These are phyloP conservation scores for Schizophyllum commune DNA, from an alignment of 1,284 basidiomycete genomes.

Conservation along the genomic window DNA sequence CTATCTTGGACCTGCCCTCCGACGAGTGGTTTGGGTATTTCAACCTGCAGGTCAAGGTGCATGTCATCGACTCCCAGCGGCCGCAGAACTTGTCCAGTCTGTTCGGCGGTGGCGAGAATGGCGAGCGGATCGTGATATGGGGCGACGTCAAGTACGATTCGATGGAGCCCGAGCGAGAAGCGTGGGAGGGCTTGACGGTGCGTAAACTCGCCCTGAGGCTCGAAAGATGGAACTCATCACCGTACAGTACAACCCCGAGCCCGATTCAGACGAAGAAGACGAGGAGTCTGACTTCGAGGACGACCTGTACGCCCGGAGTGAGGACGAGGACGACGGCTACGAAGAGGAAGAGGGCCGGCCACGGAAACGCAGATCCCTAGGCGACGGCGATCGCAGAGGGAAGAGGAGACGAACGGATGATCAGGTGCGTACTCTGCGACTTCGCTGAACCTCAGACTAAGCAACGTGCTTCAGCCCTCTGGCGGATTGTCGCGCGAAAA, in stretches of 20 bases:
- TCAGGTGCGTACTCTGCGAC: conserved; percentile 28
- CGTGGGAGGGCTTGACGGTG: conserved; percentile 78
- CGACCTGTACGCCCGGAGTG: conserved; percentile 37
- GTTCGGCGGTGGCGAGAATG: conserved; percentile 67
- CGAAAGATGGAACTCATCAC: not conserved
- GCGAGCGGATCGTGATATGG: conserved; percentile 78
- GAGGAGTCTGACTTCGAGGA: conserved; percentile 43
- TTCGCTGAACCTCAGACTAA: conserved; percentile 2
- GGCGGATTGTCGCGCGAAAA: conserved; percentile 68
- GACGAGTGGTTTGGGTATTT: conserved; percentile 72
- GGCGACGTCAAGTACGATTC: conserved; percentile 77
- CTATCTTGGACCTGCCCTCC: conserved; percentile 76
- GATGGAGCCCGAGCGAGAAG: conserved; percentile 56
- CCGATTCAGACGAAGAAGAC: conserved; percentile 48
- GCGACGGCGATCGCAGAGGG: conserved; percentile 30
- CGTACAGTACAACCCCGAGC: conserved; percentile 62
- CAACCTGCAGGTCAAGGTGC: conserved; percentile 54
- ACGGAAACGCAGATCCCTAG: conserved; percentile 49
- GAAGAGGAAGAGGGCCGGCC: conserved; percentile 7
- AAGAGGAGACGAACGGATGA: conserved; percentile 45
- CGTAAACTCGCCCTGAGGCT: conserved; percentile 16
- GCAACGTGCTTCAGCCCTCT: conserved; percentile 19
- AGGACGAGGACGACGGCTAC: conserved; percentile 30
- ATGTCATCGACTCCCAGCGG: conserved; percentile 92
- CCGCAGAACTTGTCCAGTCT: conserved; percentile 89